Conservation (phyloP, 163 green algal species). For the Chlorella variabilis region DNA sequence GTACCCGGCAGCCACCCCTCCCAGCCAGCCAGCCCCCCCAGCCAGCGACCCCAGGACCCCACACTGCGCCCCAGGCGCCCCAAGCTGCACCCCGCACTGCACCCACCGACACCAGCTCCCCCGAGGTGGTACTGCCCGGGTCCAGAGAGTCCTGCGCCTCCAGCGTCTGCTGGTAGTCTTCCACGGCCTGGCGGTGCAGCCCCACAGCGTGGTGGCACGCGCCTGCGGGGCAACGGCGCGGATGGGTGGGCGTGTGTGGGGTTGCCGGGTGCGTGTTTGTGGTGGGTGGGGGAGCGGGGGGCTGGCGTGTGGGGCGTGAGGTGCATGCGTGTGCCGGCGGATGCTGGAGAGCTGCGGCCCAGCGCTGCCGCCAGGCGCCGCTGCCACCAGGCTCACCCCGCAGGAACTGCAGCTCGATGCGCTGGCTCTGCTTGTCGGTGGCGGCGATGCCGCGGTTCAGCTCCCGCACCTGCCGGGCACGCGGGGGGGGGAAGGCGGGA, state of each 20-base stretch:
- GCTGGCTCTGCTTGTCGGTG: conserved; percentile 50
- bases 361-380: not conserved
- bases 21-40: too few relatives aligned
- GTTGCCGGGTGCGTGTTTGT: too few relatives aligned
- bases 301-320: not conserved
- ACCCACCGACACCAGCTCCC: conserved; percentile 20
- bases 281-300: not conserved
- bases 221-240: conserved; percentile 21
- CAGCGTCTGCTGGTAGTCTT: conserved; percentile 70
- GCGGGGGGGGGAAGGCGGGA: too few relatives aligned
- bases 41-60: too few relatives aligned
- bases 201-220: conserved; percentile 85
- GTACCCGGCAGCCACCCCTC: too few relatives aligned
- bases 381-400: conserved; percentile 64
- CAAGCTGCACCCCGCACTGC: too few relatives aligned
- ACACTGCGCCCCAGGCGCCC: too few relatives aligned
- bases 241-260: too few relatives aligned
- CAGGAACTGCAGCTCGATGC: conserved; percentile 58
- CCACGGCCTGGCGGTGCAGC: conserved; percentile 56
- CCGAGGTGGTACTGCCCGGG: not conserved
- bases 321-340: not conserved
- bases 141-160: conserved; percentile 34
- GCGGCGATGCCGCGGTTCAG: conserved; percentile 69
- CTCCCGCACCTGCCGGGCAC: conserved; percentile 30
- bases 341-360: not conserved